Conservation (phyloP, 2,329 filamentous ascomycete genomes). For the Cercospora citrullina region DNA sequence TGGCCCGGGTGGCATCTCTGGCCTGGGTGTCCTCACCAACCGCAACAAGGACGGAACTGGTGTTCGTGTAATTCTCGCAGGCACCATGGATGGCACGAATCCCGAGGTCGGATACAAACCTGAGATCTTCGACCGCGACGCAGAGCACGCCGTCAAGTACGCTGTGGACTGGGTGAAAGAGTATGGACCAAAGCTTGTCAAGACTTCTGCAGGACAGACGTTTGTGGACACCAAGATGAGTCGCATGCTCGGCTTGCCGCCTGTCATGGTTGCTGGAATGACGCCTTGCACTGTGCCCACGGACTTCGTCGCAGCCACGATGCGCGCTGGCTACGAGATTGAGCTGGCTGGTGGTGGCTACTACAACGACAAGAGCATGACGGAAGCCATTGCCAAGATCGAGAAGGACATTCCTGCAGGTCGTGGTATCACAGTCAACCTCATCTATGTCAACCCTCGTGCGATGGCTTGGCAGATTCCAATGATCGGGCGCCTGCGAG, state of each 20-base stretch:
- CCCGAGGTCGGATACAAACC: conserved; percentile 95
- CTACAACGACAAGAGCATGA: conserved; percentile 80
- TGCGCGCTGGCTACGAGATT: conserved; percentile 94
- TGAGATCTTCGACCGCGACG: conserved; percentile 94
- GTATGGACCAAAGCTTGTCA: conserved; percentile 87
- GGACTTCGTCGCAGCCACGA: conserved; percentile 89
- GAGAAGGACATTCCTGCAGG: conserved; percentile 80
- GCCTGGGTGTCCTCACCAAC: conserved; percentile 92
- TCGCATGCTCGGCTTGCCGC: conserved; percentile 77
- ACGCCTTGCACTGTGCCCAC: conserved; percentile 84
- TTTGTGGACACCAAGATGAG: conserved; percentile 98
- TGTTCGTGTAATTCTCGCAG: conserved; percentile 92
- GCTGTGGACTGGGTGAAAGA: conserved; percentile 98
- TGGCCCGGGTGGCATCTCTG: conserved; percentile 93
- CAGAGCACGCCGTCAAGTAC: conserved; percentile 90
- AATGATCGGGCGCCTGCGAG: conserved; percentile 73
- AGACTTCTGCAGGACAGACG: conserved; percentile 83
- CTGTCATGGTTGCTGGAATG: conserved; percentile 91
- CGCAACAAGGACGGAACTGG: conserved; percentile 99
- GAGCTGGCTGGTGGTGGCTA: conserved; percentile 89
- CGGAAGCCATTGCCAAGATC: conserved; percentile 77
- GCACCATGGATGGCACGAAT: conserved; percentile 87
- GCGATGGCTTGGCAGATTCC: conserved; percentile 94
- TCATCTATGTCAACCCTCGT: conserved; percentile 87
- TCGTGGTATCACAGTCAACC: conserved; percentile 82